Evolutionary conservation across 164 flowering plant species (phyloP), one percentile per base, ranked within the genome.

Genomic region (Umbilicus rupestris): DNA sequence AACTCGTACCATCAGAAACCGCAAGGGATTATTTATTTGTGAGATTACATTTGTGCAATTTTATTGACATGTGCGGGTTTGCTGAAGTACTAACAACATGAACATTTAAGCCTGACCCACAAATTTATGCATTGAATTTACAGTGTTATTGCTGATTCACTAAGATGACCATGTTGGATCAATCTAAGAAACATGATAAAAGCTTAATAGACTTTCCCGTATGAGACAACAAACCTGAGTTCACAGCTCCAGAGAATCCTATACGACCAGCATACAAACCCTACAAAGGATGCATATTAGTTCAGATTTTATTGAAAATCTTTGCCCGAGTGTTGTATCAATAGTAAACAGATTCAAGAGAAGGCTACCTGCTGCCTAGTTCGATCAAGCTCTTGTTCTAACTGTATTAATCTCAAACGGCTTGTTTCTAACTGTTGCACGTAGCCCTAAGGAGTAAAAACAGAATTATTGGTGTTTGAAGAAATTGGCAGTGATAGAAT

Each of bases 391-490:
- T 94, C 97, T 75, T 91, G 96, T 76, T 94, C 99, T 68, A 94
- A 46, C 74, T 91, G 96, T 11, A 84, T 66, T 64, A 94, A 78
- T 75, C 83, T 94, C 73, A 84, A 60, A 63, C 96, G 88, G 70
- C 99, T 88, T 72, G 81, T 71, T 81, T 94, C 99, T 68, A 94
- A 70, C 67, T 91, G 93, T 73, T 91, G 95, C 70, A 94, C 92
- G 81, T 94, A 91, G 16, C 92, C 99, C 99, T 94, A 66, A 17
- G 30, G 50, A 59, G 37, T 19, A 72, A 67, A 65, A 52, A 3
- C 6, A 63, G 24, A 24, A 10, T 15, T 24, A 16, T 15, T 5
- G 8, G 50, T 49, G 37, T 19, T 39, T 31, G 55, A 24, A 28
- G 11, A 47, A 15, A 8, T 24, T 44, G 44, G 12, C 22, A 17